Evolutionary conservation across 2,329 filamentous ascomycete species (phyloP), one percentile per base, ranked within the genome.

Genomic region (Pseudonectria foliicola): DNA sequence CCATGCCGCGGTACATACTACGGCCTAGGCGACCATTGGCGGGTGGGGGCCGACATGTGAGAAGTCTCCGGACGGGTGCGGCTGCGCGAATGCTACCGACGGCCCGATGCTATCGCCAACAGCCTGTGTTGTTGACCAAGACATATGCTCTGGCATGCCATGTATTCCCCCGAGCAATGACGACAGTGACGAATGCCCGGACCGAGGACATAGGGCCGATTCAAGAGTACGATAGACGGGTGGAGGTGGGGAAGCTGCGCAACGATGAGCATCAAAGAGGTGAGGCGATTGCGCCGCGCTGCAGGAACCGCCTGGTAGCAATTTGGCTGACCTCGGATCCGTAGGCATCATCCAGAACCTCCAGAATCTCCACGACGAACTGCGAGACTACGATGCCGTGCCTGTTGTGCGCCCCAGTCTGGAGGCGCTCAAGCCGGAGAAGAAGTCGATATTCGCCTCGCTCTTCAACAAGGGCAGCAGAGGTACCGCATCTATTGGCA

Each of bases 191-290:
- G 10, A 39, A 44, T 13, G 29, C 34, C 15, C 21, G 29, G 25
- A 30, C 40, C 6, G 61, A 65, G 30, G 55, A 61, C 27, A 56
- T 67, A 42, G 89, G 89, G 0, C 92, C 92, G 3, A 72, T 96
- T 53, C 74, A 80, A 45, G 90, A 96, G 61, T 98, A 98, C 60
- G 83, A 95, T 58, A 70, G 73, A 40, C 77, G 90, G 30, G 89
- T 98, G 7, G 69, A 78, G 30, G 66, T 70, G 28, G 86, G 88
- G 10, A 68, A 76, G 31, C 60, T 98, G 45, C 75, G 83, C 45
- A 86, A 96, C 58, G 92, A 98, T 57, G 79, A 87, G 45, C 85
- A 95, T 62, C 92, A 98, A 61, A 71, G 92, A 71, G 81, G 85
- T 88, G 65, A 49, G 67, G 16, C 36, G 18, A 11, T 10, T 15